Percentiles rank a stretch among this genome's conserved stretches.
Evolutionary conservation across 306 rosid species (phyloP).

Genomic region (Trifolium dubium): DNA sequence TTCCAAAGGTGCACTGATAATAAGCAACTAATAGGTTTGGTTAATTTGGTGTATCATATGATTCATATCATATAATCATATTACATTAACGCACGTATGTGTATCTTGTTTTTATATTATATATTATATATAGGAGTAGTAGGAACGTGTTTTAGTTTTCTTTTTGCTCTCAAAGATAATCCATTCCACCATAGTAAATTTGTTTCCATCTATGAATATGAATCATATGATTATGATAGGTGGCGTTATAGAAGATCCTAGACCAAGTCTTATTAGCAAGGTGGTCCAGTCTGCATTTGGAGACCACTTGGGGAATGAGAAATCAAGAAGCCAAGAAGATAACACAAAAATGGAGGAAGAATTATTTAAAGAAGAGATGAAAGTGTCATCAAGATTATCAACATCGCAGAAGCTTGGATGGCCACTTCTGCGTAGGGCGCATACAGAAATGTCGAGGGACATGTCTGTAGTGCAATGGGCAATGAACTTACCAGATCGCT

Average conservation of each 20-base stretch:
- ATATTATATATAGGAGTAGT: background rate
- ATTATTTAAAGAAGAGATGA: constrained; percentile 22
- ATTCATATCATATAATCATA: background rate
- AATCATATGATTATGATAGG: constrained; percentile 42
- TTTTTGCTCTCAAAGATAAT: background rate
- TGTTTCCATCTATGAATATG: constrained; percentile 2
- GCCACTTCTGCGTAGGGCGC: constrained; percentile 66
- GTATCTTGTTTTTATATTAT: background rate
- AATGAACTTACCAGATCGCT: constrained; percentile 84
- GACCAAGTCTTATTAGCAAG: constrained; percentile 53
- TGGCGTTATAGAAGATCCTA: constrained; percentile 53
- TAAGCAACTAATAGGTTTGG: constrained; percentile 66
- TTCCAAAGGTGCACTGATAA: constrained; percentile 61
- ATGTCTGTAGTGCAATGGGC: constrained; percentile 90
- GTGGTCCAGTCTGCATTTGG: constrained; percentile 50
- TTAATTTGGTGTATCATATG: background rate
- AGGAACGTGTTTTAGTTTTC: background rate
- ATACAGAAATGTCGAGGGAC: constrained; percentile 52
- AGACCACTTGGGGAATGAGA: constrained; percentile 51
- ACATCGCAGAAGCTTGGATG: constrained; percentile 69
- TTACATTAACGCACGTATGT: background rate
- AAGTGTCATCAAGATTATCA: constrained; percentile 41
- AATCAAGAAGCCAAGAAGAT: constrained; percentile 38
- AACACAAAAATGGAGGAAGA: constrained; percentile 48
- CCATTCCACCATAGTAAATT: background rate